phyloP scores from a whole-genome alignment of 345 rosid genomes.

The Erodium maritimum region DNA sequence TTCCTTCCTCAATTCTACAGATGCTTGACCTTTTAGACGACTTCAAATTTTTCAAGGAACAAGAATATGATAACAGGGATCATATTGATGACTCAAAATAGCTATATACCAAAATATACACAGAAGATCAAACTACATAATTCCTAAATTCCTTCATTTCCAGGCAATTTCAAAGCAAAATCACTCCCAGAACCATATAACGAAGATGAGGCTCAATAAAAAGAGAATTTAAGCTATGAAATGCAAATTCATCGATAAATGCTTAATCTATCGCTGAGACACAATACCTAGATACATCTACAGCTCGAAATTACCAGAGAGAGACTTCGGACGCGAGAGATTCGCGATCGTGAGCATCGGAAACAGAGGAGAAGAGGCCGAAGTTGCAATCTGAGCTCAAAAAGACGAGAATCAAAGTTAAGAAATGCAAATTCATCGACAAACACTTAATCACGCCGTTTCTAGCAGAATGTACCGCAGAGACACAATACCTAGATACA shows the following conservation, averaged over 20 bases:
- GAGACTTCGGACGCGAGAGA: conserved; percentile 59
- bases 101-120: neutral
- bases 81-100: neutral
- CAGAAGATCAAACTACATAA: neutral
- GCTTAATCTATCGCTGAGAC: neutral
- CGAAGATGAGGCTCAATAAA: neutral
- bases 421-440: neutral
- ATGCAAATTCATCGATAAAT: neutral
- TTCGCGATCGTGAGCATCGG: conserved; percentile 64
- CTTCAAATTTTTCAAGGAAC: too few relatives aligned
- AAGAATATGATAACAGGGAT: too few relatives aligned
- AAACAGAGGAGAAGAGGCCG: too few relatives aligned
- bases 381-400: too few relatives aligned
- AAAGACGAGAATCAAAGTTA: too few relatives aligned
- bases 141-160: neutral
- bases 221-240: too few relatives aligned
- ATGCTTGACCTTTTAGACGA: too few relatives aligned
- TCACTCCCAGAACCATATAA: neutral
- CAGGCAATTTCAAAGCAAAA: neutral
- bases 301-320: too few relatives aligned
- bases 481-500: conserved; percentile 27
- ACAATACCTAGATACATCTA: too few relatives aligned
- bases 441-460: neutral
- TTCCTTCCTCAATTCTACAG: too few relatives aligned
- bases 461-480: neutral